These are phyloP conservation scores for Mollisiaceae sp. DNA, from an alignment of 2,329 filamentous ascomycete genomes.

Conservation along the genomic window DNA sequence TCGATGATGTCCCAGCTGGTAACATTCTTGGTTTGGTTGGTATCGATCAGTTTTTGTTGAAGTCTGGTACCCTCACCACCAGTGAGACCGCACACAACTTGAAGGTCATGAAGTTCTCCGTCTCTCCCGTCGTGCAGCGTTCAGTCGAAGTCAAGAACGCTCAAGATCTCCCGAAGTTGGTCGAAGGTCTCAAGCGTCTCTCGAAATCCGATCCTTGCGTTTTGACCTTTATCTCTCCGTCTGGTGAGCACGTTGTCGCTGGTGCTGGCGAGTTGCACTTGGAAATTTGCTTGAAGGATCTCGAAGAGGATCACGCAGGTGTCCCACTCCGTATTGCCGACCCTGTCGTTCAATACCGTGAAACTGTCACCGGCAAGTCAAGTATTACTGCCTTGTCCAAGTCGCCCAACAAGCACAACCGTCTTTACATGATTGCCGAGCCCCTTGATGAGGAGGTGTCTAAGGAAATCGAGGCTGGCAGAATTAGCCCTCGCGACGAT, in stretches of 20 bases:
- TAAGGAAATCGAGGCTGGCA: slow-evolving; percentile 87
- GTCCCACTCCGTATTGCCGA: slow-evolving; percentile 97
- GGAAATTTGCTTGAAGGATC: slow-evolving; percentile 99
- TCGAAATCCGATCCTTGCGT: slow-evolving; percentile 99
- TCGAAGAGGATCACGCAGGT: slow-evolving; percentile 98
- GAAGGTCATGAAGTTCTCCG: slow-evolving; percentile 99
- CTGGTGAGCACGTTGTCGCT: slow-evolving; percentile 98
- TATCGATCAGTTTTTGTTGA: slow-evolving; percentile 99
- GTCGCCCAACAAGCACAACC: slow-evolving; percentile 99
- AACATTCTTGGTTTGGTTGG: slow-evolving; percentile 99
- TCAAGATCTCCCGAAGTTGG: slow-evolving; percentile 98
- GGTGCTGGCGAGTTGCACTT: slow-evolving; percentile 99
- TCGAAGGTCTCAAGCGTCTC: slow-evolving; percentile 99
- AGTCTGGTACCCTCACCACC: slow-evolving; percentile 99
- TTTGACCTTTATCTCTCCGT: slow-evolving; percentile 84
- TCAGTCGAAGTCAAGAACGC: slow-evolving; percentile 99
- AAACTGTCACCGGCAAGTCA: slow-evolving; percentile 84
- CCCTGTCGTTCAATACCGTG: slow-evolving; percentile 98
- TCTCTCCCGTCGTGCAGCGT: slow-evolving; percentile 97
- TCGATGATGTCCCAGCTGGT: slow-evolving; percentile 98
- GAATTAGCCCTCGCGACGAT: slow-evolving; percentile 94
- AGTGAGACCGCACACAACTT: slow-evolving; percentile 98
- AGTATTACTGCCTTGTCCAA: slow-evolving; percentile 98
- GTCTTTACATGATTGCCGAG: slow-evolving; percentile 94
- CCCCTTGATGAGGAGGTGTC: slow-evolving; percentile 92